Base-by-base conservation (phyloP, 2,329 filamentous ascomycete genomes). In the Arthrobotrys conoides region DNA sequence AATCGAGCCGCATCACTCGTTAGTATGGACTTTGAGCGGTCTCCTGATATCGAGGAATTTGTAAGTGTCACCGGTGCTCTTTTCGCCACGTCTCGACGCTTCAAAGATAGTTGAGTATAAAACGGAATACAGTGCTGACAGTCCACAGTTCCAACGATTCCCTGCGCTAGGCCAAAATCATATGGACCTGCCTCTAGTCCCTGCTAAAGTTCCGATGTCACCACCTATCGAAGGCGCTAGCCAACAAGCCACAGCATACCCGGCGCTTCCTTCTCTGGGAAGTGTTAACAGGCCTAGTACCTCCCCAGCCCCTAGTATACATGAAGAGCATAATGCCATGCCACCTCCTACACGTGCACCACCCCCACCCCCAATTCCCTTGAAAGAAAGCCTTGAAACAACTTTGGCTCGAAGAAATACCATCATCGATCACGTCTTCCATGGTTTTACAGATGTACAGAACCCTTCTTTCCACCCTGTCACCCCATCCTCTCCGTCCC, bases 401-500 rank as follows among this genome's bases (percentile, higher is more conserved):
- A 57, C 44, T 1, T 55, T 71, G 10, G 22, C 46, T 6, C 70
- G 66, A 22, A 71, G 71, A 49, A 76, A 76, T 27, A 82, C 81
- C 2, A 82, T 82, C 46, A 81, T 83, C 30, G 81, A 83, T 38
- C 81, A 82, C 57, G 81, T 82, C 5, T 82, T 82, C 70, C 80
- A 83, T 59, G 80, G 80, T 0, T 82, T 82, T 46, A 81, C 79
- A 3, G 80, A 82, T 78, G 81, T 82, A 46, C 72, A 80, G 59
- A 81, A 82, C 63, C 80, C 83, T 51, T 82, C 83, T 51, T 81
- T 84, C 38, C 80, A 82, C 51, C 82, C 80, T 41, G 53, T 78
- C 38, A 67, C 75, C 4, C 84, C 83, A 33, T 78, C 80, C 20
- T 83, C 84, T 46, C 85, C 85, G 9, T 81, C 83, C 24, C 82